phyloP scores from a whole-genome alignment of 2,329 filamentous ascomycete genomes.

The Exophiala oligosperma region DNA sequence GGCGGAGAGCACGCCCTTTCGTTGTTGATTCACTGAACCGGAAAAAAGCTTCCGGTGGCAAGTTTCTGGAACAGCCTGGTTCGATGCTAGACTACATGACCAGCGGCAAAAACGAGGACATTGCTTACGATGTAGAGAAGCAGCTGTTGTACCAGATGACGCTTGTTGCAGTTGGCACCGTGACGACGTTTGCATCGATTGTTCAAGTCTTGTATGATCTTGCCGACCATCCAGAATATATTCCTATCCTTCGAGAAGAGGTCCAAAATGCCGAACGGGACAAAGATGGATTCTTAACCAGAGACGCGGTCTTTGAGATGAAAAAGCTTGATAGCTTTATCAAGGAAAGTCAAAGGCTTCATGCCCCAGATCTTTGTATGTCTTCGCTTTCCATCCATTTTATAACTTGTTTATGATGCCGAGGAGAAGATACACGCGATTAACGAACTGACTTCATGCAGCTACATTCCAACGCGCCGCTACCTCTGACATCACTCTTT shows the following conservation, averaged over 20 bases:
- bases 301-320: constrained; percentile 26
- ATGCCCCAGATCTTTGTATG: constrained; percentile 33
- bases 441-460: constrained; percentile 6
- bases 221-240: constrained; percentile 13
- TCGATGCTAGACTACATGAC: constrained; percentile 15
- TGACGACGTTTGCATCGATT: constrained; percentile 36
- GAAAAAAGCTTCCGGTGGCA: constrained; percentile 6
- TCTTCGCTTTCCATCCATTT: neutral
- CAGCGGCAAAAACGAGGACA: constrained; percentile 23
- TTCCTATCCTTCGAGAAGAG: constrained; percentile 15
- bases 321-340: constrained; percentile 26
- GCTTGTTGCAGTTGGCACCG: constrained; percentile 36
- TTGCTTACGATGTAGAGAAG: constrained; percentile 18
- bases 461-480: constrained; percentile 29
- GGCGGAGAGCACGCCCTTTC: constrained; percentile 41
- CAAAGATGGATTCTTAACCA: constrained; percentile 13
- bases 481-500: constrained; percentile 15
- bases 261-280: constrained; percentile 12
- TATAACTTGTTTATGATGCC: no score
- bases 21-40: constrained; percentile 30
- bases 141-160: constrained; percentile 29
- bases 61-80: neutral
- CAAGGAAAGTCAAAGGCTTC: constrained; percentile 32
- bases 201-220: constrained; percentile 13
- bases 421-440: neutral